phyloP scores from a whole-genome alignment of 345 rosid species.

The Salix viminalis region DNA sequence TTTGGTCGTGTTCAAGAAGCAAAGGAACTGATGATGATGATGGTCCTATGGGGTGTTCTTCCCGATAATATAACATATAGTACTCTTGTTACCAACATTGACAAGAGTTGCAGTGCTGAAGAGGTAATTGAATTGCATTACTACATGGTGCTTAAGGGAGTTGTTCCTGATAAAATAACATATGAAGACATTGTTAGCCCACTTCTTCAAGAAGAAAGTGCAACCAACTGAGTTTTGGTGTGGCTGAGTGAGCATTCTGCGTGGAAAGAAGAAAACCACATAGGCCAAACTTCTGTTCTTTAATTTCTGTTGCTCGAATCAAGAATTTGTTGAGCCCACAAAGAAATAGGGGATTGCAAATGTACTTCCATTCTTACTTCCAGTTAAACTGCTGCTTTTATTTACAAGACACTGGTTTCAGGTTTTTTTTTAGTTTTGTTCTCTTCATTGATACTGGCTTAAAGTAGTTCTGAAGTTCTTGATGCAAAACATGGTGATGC shows the following conservation, averaged over 20 bases:
- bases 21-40: slow-evolving; percentile 37
- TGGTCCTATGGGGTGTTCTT: slow-evolving; percentile 37
- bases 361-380: too few species aligned
- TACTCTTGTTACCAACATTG: slow-evolving; percentile 39
- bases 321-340: too few species aligned
- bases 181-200: slow-evolving; percentile 35
- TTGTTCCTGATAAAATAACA: slow-evolving; percentile 41
- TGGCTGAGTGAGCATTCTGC: neutral
- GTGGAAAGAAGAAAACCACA: neutral
- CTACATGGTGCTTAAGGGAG: slow-evolving; percentile 55
- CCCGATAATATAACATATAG: slow-evolving; percentile 54
- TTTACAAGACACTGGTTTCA: too few species aligned
- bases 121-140: slow-evolving; percentile 60
- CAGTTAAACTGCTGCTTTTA: too few species aligned
- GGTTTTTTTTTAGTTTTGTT: too few species aligned
- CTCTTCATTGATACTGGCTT: too few species aligned
- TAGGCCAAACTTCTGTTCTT: too few species aligned
- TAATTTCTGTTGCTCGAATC: too few species aligned
- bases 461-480: too few species aligned
- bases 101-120: slow-evolving; percentile 33
- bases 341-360: too few species aligned
- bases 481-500: too few species aligned
- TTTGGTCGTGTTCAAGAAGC: slow-evolving; percentile 47
- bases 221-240: slow-evolving; percentile 4
- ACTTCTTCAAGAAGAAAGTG: slow-evolving; percentile 30